Conservation (phyloP, 495 filamentous ascomycete genomes). For the Podospora didyma region DNA sequence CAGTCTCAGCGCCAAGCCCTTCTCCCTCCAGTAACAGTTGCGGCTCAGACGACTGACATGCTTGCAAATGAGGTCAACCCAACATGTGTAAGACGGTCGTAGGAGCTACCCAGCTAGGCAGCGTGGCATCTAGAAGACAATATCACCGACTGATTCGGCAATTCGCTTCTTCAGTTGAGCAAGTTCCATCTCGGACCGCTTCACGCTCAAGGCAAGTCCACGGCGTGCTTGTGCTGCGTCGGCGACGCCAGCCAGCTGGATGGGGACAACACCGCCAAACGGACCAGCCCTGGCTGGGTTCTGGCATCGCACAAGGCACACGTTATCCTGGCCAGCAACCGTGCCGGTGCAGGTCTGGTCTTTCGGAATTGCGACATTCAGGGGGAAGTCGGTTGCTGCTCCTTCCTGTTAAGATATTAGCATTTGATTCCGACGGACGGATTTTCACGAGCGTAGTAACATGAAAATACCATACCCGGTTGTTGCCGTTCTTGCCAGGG, state of each 20-base stretch:
- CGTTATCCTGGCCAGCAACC: conserved; percentile 46
- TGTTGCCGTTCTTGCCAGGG: conserved; percentile 32
- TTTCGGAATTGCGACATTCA: conserved; percentile 43
- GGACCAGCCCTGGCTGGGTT: conserved; percentile 47
- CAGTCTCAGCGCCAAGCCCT: too few relatives aligned
- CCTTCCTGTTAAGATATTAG: conserved; percentile 17
- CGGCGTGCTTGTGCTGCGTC: background rate
- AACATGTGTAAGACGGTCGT: too few relatives aligned
- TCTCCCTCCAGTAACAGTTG: too few relatives aligned
- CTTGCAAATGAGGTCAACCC: too few relatives aligned
- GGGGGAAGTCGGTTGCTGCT: conserved; percentile 37
- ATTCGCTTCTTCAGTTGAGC: background rate
- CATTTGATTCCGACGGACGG: background rate
- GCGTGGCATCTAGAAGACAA: too few relatives aligned
- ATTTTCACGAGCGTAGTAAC: background rate
- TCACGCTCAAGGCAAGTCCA: background rate
- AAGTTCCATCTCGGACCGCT: background rate
- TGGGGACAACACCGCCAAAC: conserved; percentile 51
- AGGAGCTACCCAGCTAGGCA: too few relatives aligned
- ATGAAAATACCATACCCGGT: conserved; percentile 28
- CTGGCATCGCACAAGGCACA: conserved; percentile 51
- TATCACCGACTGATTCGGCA: too few relatives aligned
- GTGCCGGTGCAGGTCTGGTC: conserved; percentile 48
- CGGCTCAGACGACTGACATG: too few relatives aligned
- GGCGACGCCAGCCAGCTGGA: conserved; percentile 38